Evolutionary conservation across 1,284 basidiomycete species (phyloP).

Genomic region (Ganoderma meredithae): DNA sequence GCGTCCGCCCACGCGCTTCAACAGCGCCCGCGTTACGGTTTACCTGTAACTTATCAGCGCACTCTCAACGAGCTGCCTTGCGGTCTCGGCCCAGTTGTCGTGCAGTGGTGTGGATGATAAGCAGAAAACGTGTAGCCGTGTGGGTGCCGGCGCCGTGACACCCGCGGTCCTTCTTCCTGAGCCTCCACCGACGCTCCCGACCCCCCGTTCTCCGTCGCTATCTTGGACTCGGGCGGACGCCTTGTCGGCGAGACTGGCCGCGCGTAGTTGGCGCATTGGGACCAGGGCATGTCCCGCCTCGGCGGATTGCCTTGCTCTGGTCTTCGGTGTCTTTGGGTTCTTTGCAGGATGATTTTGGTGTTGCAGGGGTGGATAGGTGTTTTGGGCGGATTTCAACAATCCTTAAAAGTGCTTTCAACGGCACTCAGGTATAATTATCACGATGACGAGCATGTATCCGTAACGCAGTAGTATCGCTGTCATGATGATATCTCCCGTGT

Average conservation of each 20-base stretch:
- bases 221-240: slow-evolving; percentile 7
- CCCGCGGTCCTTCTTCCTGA: slow-evolving; percentile 13
- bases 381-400: slow-evolving; percentile 46
- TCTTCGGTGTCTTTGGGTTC: slow-evolving; percentile 13
- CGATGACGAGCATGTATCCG: slow-evolving; percentile 28
- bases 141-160: slow-evolving; percentile 29
- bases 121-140: slow-evolving; percentile 36
- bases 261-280: slow-evolving; percentile 21
- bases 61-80: slow-evolving; percentile 43
- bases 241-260: slow-evolving; percentile 22
- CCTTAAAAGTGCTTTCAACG: slow-evolving; percentile 42
- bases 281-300: slow-evolving; percentile 24
- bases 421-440: slow-evolving; percentile 31
- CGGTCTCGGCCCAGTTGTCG: slow-evolving; percentile 44
- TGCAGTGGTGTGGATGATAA: slow-evolving; percentile 40
- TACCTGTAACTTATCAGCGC: slow-evolving; percentile 48
- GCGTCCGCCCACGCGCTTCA: slow-evolving; percentile 74
- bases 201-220: slow-evolving; percentile 4
- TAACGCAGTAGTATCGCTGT: slow-evolving; percentile 16
- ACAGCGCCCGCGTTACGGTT: slow-evolving; percentile 75
- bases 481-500: slow-evolving; percentile 10
- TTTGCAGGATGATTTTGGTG: slow-evolving; percentile 27
- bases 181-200: slow-evolving; percentile 14
- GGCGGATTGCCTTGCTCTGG: slow-evolving; percentile 6
- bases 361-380: slow-evolving; percentile 19